A percentile compares a stretch with the other conserved stretches of the same genome.
Evolutionary conservation across 2,329 filamentous ascomycete genomes (phyloP).

Genomic region (Aquanectria penicillioides): DNA sequence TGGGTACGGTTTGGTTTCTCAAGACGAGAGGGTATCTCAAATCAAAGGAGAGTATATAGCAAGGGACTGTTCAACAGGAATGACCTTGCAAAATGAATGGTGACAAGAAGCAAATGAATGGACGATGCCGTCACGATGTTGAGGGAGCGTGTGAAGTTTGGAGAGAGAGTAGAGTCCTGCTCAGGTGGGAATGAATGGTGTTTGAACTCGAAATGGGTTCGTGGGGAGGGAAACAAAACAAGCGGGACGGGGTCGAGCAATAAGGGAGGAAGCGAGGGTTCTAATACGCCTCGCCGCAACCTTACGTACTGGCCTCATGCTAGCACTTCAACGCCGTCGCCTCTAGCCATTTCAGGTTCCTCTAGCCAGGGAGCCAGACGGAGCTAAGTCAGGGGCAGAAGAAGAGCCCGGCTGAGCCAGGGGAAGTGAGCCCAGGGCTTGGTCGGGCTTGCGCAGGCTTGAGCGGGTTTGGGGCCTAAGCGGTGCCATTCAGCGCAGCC

Average conservation of each 20-base stretch:
- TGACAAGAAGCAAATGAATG: constrained; percentile 35
- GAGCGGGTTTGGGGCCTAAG: too few species aligned
- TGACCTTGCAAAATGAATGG: constrained; percentile 34
- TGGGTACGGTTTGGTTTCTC: constrained; percentile 29
- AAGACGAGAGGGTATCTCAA: constrained; percentile 37
- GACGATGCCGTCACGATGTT: constrained; percentile 33
- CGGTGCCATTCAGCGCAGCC: neutral
- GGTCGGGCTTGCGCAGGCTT: too few species aligned
- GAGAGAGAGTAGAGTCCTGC: constrained; percentile 40
- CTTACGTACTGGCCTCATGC: constrained; percentile 30
- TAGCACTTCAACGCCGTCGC: constrained; percentile 35
- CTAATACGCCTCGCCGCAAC: constrained; percentile 39
- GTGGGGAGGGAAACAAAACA: constrained; percentile 35
- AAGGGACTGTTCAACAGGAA: constrained; percentile 43
- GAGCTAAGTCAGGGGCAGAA: constrained; percentile 9
- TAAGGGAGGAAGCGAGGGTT: constrained; percentile 37
- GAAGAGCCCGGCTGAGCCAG: constrained; percentile 13
- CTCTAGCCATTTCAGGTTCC: constrained; percentile 27
- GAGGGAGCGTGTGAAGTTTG: constrained; percentile 37
- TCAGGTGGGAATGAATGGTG: constrained; percentile 42
- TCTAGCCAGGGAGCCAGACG: constrained; percentile 9
- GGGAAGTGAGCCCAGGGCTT: constrained; percentile 3
- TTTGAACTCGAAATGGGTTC: constrained; percentile 40
- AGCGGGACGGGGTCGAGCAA: constrained; percentile 12
- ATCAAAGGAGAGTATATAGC: constrained; percentile 33